Conservation (phyloP, 2,329 filamentous ascomycete genomes). For the Xylaria sp. region DNA sequence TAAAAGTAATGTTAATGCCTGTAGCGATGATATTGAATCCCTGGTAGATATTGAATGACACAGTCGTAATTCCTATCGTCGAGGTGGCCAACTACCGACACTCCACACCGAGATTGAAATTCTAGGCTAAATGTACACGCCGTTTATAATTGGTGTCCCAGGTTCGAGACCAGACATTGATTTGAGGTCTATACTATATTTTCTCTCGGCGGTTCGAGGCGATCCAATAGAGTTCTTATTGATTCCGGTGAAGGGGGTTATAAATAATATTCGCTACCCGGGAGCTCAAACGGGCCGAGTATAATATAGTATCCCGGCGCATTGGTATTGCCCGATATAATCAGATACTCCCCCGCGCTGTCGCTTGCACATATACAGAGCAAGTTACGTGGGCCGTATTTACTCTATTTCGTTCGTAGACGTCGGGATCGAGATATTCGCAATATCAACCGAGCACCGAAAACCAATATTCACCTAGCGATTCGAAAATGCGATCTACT, state of each 20-base stretch:
- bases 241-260: background rate
- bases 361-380: background rate
- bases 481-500: constrained; percentile 15
- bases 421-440: background rate
- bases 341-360: too few relatives aligned
- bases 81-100: constrained; percentile 24
- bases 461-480: background rate
- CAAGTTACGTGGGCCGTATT: background rate
- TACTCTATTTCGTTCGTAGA: background rate
- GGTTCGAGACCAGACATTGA: constrained; percentile 15
- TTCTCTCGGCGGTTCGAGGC: constrained; percentile 12
- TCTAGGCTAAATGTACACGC: constrained; percentile 32
- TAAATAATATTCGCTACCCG: background rate
- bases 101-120: constrained; percentile 12
- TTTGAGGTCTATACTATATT: constrained; percentile 20
- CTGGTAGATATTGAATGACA: background rate
- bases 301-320: background rate
- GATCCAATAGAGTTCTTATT: constrained; percentile 11
- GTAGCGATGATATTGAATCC: background rate
- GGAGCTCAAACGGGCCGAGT: background rate
- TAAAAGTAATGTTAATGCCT: background rate
- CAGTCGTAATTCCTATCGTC: background rate
- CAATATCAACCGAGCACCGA: background rate
- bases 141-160: background rate
- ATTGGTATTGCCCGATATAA: background rate